Percentiles rank a stretch among this genome's conserved stretches.
phyloP scores from a whole-genome alignment of 345 rosid species.

The Sonneratia caseolaris region DNA sequence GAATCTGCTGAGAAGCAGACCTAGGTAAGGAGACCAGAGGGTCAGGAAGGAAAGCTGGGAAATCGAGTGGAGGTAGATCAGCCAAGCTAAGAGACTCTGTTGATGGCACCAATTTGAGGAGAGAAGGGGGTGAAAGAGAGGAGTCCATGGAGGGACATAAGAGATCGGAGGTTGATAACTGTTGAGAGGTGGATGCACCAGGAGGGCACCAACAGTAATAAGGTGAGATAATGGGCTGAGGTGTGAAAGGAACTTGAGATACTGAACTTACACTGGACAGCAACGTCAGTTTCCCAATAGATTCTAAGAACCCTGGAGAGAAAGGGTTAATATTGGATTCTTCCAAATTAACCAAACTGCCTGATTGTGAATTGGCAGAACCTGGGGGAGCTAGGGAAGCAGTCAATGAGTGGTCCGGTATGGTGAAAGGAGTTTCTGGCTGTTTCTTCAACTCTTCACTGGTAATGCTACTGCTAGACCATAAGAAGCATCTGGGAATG shows the following conservation, averaged over 20 bases:
- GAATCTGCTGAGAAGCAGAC: slow-evolving; percentile 48
- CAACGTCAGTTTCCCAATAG: slow-evolving; percentile 24
- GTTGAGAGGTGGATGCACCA: slow-evolving; percentile 37
- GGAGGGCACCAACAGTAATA: slow-evolving; percentile 90
- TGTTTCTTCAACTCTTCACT: slow-evolving; percentile 57
- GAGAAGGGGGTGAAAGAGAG: slow-evolving; percentile 39
- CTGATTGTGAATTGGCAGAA: slow-evolving; percentile 16
- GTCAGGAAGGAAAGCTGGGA: slow-evolving; percentile 48
- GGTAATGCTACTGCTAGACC: slow-evolving; percentile 28
- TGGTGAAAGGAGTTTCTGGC: slow-evolving; percentile 42
- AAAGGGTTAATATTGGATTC: slow-evolving; percentile 17
- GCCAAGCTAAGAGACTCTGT: slow-evolving; percentile 9
- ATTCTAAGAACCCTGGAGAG: slow-evolving; percentile 28
- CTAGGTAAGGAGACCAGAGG: slow-evolving; percentile 47
- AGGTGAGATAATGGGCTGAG: slow-evolving; percentile 58
- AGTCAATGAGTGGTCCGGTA: slow-evolving; percentile 28
- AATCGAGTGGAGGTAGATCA: slow-evolving; percentile 40
- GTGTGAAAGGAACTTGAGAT: slow-evolving; percentile 29
- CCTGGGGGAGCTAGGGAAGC: slow-evolving; percentile 23
- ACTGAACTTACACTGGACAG: slow-evolving; percentile 24
- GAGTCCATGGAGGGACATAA: slow-evolving; percentile 34
- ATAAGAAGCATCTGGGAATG: slow-evolving; percentile 27
- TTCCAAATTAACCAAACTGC: slow-evolving; percentile 19
- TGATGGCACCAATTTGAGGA: slow-evolving; percentile 22
- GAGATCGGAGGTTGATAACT: slow-evolving; percentile 23